Conservation (phyloP, 257 asterid species). For the Forsythia viridissima region DNA sequence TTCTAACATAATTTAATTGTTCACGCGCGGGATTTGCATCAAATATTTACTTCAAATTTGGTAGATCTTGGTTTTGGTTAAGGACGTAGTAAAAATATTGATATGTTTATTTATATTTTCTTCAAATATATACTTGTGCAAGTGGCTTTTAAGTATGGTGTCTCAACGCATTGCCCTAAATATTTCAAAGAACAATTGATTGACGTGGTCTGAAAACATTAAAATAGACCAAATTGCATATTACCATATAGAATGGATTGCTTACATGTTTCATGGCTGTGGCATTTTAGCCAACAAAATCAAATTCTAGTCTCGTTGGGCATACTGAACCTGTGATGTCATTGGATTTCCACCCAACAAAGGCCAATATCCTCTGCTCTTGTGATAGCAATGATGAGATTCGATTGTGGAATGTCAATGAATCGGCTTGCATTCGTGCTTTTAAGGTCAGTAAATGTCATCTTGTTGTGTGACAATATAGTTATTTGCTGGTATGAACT, state of each 20-base stretch:
- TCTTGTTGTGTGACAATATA: background rate
- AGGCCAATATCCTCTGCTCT: slow-evolving; percentile 37
- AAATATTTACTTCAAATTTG: background rate
- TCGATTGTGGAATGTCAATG: slow-evolving; percentile 39
- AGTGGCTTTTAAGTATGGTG: background rate
- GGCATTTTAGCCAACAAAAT: slow-evolving; percentile 30
- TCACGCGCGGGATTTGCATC: background rate
- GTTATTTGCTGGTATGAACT: slow-evolving; percentile 7
- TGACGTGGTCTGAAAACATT: background rate
- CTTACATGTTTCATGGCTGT: background rate
- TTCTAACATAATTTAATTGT: background rate
- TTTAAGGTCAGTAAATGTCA: slow-evolving; percentile 34
- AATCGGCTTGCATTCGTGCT: slow-evolving; percentile 26
- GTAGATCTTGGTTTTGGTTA: background rate
- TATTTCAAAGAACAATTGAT: background rate
- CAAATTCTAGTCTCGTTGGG: slow-evolving; percentile 33
- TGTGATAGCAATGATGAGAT: slow-evolving; percentile 43
- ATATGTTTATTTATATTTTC: background rate
- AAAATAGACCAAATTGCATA: background rate
- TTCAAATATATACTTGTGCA: background rate
- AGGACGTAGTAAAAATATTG: background rate
- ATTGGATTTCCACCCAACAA: slow-evolving; percentile 47
- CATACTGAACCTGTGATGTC: slow-evolving; percentile 47
- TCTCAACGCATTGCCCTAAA: background rate
- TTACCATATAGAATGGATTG: background rate